These are phyloP conservation scores for barley (Hordeum vulgare) DNA, from an alignment of 176 grass and related monocot species.

Conservation along the genomic window MorexV3_pseudomolecules_assembly NC_058523.1:530602851-530603350, in stretches of 20 bases:
- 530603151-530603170: background rate
- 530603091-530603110: background rate
- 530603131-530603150: background rate
- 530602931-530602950: conserved; percentile 34
- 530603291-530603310: conserved; percentile 5
- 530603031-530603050: conserved; percentile 30
- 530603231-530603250: conserved; percentile 54
- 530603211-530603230: conserved; percentile 29
- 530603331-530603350: conserved; percentile 64
- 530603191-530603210: background rate
- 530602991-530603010: background rate
- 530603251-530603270: conserved; percentile 12
- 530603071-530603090: conserved; percentile 38
- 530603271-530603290: conserved; percentile 14
- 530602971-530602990: conserved; percentile 19
- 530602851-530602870: conserved; percentile 36
- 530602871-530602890: background rate
- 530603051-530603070: conserved; percentile 16
- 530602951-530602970: background rate
- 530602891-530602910: conserved; percentile 26
- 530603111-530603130: background rate
- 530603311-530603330: conserved; percentile 36
- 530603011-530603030: conserved; percentile 11
- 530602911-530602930: conserved; percentile 32
- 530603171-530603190: background rate